Conservation (phyloP, 352 stramenopile species). For the Globisporangium orthogonon region DNA sequence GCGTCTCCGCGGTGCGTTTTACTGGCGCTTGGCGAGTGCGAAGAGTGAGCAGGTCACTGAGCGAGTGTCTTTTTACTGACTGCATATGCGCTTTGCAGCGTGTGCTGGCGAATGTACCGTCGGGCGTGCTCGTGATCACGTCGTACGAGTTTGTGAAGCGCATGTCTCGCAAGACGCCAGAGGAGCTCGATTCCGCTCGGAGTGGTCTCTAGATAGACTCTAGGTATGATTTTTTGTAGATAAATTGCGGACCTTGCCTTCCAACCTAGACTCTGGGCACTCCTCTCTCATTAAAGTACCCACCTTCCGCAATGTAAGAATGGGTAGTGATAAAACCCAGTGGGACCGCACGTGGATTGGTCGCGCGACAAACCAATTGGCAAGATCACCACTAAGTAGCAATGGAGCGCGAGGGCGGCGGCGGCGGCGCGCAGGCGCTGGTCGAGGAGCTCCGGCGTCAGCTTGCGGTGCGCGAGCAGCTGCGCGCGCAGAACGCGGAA, state of each 20-base stretch:
- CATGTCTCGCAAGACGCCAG: constrained; percentile 56
- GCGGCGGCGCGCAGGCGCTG: constrained; percentile 16
- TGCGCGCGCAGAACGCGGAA: constrained; percentile 56
- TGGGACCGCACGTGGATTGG: no score
- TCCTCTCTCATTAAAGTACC: no score
- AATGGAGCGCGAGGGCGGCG: constrained; percentile 5
- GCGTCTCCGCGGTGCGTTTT: constrained; percentile 61
- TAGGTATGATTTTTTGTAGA: no score
- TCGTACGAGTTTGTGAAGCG: constrained; percentile 90
- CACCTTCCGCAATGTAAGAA: no score
- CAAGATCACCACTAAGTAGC: not conserved
- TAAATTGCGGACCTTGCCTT: no score
- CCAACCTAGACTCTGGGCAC: no score
- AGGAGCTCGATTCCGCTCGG: constrained; percentile 15
- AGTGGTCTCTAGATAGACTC: not conserved
- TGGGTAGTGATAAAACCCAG: no score
- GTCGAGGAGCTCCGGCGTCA: constrained; percentile 41
- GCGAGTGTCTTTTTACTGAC: not conserved
- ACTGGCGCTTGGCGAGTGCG: not conserved
- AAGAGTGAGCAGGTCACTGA: not conserved
- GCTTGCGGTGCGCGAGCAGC: constrained; percentile 19
- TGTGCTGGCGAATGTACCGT: constrained; percentile 76
- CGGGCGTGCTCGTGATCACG: constrained; percentile 78
- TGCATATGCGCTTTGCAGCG: constrained; percentile 26
- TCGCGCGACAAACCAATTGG: not conserved